These are phyloP conservation scores for Pestalotiopsis sp. DNA, from an alignment of 2,329 filamentous ascomycete species.

Conservation along the genomic window DNA sequence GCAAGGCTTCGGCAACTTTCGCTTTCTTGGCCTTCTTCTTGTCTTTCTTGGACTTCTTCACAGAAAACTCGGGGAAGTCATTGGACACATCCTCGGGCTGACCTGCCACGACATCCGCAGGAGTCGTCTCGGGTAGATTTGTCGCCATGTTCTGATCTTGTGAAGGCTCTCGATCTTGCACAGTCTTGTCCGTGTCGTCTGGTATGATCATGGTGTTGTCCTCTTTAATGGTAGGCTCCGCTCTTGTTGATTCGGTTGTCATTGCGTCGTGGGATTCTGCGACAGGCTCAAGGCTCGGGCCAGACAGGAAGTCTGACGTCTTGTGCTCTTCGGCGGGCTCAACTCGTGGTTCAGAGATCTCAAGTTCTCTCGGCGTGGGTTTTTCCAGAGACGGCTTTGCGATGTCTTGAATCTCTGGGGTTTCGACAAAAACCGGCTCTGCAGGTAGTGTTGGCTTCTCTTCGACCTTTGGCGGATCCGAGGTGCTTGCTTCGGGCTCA, in stretches of 20 bases:
- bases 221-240: background rate
- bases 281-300: background rate
- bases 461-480: background rate
- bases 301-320: background rate
- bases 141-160: background rate
- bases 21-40: constrained; percentile 27
- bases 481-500: constrained; percentile 3
- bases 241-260: background rate
- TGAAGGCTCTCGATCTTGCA: background rate
- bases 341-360: too few species aligned
- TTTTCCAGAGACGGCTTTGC: background rate
- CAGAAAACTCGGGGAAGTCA: constrained; percentile 17
- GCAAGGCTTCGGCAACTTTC: constrained; percentile 4
- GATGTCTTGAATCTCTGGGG: background rate
- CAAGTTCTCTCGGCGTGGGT: too few species aligned
- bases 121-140: background rate
- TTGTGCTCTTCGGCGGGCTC: background rate
- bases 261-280: background rate
- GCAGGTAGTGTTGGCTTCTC: background rate
- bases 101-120: background rate
- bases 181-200: background rate
- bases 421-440: background rate
- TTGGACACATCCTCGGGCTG: constrained; percentile 1
- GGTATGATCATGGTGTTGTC: background rate
- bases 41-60: constrained; percentile 35